Evolutionary conservation across 495 filamentous ascomycete species (phyloP), one percentile per base, ranked within the genome.

Genomic region (Daldinia grandis): DNA sequence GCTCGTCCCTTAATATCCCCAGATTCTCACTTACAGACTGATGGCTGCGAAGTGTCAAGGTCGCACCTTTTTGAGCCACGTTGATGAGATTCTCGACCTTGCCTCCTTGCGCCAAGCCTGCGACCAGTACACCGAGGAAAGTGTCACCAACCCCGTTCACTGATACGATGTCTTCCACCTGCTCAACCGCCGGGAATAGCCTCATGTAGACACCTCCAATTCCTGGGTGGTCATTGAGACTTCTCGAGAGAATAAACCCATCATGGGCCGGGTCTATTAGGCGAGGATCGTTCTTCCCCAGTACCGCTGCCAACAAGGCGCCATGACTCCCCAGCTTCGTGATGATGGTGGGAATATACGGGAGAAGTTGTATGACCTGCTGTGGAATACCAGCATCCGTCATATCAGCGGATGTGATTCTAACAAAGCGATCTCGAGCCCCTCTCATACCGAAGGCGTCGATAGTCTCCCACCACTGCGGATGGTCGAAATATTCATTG

Each of bases 131-230:
- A 3, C 95, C 95, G 2, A 95, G 81, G 69, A 98, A 92, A 0
- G 95, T 98, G 80, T 99, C 95, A 5, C 95, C 95, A 0, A 93
- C 94, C 0, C 94, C 95, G 76, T 98, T 99, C 12, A 98, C 95
- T 68, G 92, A 95, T 12, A 95, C 89, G 4, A 97, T 83, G 30
- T 93, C 87, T 15, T 85, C 77, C 1, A 97, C 81, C n/a, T 80
- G 76, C 79, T 92, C 89, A 2, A 84, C 85, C 14, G 91, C 82
- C 0, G 90, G 86, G 78, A 93, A 95, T 24, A 94, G 76, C 40
- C 92, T 83, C 89, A 98, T 92, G 72, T 96, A 97, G 17, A 97
- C 85, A 0, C 93, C 94, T 4, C 91, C 93, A 5, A 97, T 82
- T n/a, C 78, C 73, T 0, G 81, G 71, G 19, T 83, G 84, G 2